Evolutionary conservation across 441 rosid species (phyloP), one percentile per base, ranked within the genome.

Genomic region (Gossypium gossypioides): DNA sequence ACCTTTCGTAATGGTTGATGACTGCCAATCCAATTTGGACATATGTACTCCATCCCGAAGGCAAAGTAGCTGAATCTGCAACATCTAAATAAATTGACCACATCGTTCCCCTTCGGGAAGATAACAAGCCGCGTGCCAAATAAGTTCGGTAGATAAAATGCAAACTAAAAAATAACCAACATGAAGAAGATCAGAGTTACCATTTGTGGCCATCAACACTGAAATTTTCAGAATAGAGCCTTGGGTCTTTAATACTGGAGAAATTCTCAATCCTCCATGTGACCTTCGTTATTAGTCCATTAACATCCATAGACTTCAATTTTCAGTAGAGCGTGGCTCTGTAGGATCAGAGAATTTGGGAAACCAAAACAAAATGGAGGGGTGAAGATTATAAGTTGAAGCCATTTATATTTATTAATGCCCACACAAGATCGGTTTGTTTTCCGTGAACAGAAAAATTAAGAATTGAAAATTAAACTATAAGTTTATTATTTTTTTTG

Each of bases 211-310:
- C 57, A 6, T 2, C 4, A 52, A 52, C 10, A 52, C 0, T 2
- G 2, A 52, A 52, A 18, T 16, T 2, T 52, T 52, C 57, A 18
- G 12, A 52, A 9, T 52, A 52, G 57, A 52, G 10, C 10, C 8
- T 0, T 0, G 2, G 2, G 24, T 18, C 24, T 52, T 1, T 4
- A 2, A 51, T 6, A 4, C 3, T 6, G 56, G 57, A 52, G 57
- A 52, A 52, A 52, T 52, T 16, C 57, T 52, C 10, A 6, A 52
- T 52, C 57, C 10, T 82, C 89, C 92, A 86, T 0, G 3, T 52
- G 57, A 6, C 7, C 57, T 52, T 52, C 10, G 9, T 16, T 52
- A 52, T 5, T 6, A 15, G 6, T 16, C 10, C 12, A 15, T 1
- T 2, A 52, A 6, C 1, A 18, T 52, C 22, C 57, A 16, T 2